Percentiles rank a stretch among this genome's conserved stretches.
phyloP scores from a whole-genome alignment of 768 basidiomycete genomes.

The Suillus alpinus region DNA sequence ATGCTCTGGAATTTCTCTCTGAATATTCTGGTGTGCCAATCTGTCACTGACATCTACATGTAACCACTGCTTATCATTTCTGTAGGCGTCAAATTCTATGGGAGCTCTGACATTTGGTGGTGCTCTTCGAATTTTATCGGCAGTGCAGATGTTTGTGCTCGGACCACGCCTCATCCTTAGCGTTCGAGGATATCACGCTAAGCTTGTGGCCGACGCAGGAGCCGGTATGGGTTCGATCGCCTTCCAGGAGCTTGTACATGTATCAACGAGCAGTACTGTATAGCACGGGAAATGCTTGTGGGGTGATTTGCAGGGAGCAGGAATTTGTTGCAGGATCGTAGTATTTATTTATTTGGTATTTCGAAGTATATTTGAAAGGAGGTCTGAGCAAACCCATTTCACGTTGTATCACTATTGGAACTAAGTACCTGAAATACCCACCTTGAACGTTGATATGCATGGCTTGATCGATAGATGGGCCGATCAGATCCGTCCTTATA shows the following conservation, averaged over 20 bases:
- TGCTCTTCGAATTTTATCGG: not conserved
- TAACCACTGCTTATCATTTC: not conserved
- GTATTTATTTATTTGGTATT: not conserved
- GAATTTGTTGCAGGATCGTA: not conserved
- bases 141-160: not conserved
- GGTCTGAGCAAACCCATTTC: not conserved
- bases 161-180: not conserved
- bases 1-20: not conserved
- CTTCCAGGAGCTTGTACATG: not conserved
- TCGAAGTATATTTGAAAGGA: not conserved
- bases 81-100: no score
- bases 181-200: not conserved
- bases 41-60: not conserved
- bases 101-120: no score
- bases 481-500: no score
- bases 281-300: not conserved
- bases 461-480: no score
- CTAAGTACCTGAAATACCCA: no score
- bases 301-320: not conserved
- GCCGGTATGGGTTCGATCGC: not conserved
- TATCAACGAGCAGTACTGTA: not conserved
- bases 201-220: not conserved
- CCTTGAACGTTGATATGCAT: no score
- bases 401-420: not conserved
- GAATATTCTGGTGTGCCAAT: not conserved